Conservation (phyloP, 306 rosid species). For the Vigna nakashimae region DNA sequence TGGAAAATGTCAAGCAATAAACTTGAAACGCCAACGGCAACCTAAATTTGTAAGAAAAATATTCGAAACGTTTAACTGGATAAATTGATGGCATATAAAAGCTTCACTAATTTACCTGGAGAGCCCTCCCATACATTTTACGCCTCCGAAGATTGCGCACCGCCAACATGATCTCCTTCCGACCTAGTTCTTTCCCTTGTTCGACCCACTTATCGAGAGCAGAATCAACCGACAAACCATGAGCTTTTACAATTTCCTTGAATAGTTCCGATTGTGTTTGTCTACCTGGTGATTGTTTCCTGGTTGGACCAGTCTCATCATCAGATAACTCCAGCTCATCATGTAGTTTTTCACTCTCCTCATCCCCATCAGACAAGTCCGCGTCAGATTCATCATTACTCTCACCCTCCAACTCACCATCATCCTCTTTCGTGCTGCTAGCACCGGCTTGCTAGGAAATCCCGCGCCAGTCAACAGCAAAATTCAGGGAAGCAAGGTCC, state of each 20-base stretch:
- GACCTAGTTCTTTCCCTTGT: slow-evolving; percentile 64
- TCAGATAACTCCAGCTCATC: slow-evolving; percentile 59
- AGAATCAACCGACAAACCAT: slow-evolving; percentile 52
- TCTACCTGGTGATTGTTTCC: slow-evolving; percentile 34
- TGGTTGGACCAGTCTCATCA: slow-evolving; percentile 42
- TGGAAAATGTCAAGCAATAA: background rate
- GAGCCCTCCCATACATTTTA: slow-evolving; percentile 72
- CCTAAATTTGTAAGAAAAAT: background rate
- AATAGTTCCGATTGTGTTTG: slow-evolving; percentile 49
- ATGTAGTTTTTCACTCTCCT: slow-evolving; percentile 49
- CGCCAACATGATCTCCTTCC: slow-evolving; percentile 53
- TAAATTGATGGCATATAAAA: slow-evolving; percentile 18
- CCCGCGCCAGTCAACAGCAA: slow-evolving; percentile 45
- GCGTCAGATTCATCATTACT: slow-evolving; percentile 47
- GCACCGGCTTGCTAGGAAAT: slow-evolving; percentile 86
- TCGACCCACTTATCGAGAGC: slow-evolving; percentile 73
- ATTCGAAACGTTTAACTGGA: slow-evolving; percentile 10
- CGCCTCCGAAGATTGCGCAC: slow-evolving; percentile 61
- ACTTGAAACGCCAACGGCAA: background rate
- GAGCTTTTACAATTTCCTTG: slow-evolving; percentile 52
- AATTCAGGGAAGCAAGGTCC: slow-evolving; percentile 41
- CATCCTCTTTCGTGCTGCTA: slow-evolving; percentile 61
- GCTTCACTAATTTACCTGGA: slow-evolving; percentile 65
- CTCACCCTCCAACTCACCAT: slow-evolving; percentile 61
- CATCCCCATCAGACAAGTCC: slow-evolving; percentile 51